Percentiles rank a stretch among this genome's conserved stretches.
Conservation (phyloP, 495 filamentous ascomycete species). For the Aspergillus diversus region DNA sequence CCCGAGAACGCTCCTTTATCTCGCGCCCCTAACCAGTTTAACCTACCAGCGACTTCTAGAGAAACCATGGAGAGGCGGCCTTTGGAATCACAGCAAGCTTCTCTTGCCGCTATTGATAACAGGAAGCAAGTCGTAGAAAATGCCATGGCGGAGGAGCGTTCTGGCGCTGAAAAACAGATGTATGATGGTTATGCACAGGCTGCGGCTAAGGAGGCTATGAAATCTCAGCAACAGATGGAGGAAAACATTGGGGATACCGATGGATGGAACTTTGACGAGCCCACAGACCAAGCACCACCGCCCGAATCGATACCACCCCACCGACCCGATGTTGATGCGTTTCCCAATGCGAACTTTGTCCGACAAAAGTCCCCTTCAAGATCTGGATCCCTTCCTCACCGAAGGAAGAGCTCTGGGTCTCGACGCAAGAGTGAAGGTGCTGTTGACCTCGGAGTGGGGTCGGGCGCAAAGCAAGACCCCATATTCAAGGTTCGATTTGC, state of each 20-base stretch:
- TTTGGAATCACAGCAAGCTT: constrained; percentile 42
- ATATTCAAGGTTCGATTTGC: constrained; percentile 93
- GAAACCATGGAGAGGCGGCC: constrained; percentile 42
- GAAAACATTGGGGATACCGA: constrained; percentile 63
- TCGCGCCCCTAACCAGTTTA: constrained; percentile 39
- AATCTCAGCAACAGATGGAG: constrained; percentile 34
- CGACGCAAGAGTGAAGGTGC: constrained; percentile 61
- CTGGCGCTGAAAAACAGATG: constrained; percentile 58
- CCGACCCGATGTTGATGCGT: constrained; percentile 80
- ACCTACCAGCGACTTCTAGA: constrained; percentile 27
- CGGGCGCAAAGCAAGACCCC: constrained; percentile 56
- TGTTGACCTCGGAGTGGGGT: constrained; percentile 44
- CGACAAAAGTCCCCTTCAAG: constrained; percentile 76
- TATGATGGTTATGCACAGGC: constrained; percentile 59
- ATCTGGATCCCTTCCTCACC: constrained; percentile 66
- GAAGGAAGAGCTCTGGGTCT: constrained; percentile 80
- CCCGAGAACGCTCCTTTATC: constrained; percentile 44
- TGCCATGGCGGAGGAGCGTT: constrained; percentile 55
- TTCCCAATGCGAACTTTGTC: constrained; percentile 80
- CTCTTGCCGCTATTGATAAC: constrained; percentile 42
- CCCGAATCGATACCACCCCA: constrained; percentile 57
- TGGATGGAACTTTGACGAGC: constrained; percentile 92
- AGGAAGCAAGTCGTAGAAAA: constrained; percentile 44
- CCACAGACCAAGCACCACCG: constrained; percentile 41
- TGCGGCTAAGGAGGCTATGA: constrained; percentile 38